phyloP scores from a whole-genome alignment of 345 rosid species.

The Sisymbrium altissimum region DNA sequence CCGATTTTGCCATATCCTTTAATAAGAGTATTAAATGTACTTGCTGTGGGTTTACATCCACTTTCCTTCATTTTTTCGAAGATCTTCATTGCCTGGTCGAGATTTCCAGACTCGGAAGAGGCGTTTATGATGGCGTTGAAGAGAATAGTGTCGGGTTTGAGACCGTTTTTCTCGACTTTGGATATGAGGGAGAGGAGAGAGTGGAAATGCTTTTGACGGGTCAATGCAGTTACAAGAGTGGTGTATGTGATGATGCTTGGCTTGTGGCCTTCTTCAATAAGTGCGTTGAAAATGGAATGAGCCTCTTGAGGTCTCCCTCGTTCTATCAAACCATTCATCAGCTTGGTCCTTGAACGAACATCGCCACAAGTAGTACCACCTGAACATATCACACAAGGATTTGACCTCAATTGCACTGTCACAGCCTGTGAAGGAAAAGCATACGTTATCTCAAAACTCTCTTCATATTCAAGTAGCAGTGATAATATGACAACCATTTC shows the following conservation, averaged over 20 bases:
- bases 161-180: constrained; percentile 65
- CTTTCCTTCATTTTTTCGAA: constrained; percentile 74
- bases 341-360: constrained; percentile 82
- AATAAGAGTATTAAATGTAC: constrained; percentile 82
- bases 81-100: constrained; percentile 71
- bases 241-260: constrained; percentile 87
- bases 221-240: constrained; percentile 65
- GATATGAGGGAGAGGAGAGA: constrained; percentile 60
- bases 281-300: constrained; percentile 51
- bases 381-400: constrained; percentile 60
- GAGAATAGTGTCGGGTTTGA: constrained; percentile 82
- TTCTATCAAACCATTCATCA: constrained; percentile 71
- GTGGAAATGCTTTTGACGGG: constrained; percentile 57
- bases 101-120: constrained; percentile 77
- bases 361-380: constrained; percentile 57
- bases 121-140: constrained; percentile 91
- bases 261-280: constrained; percentile 75
- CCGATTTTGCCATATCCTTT: constrained; percentile 81
- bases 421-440: constrained; percentile 31
- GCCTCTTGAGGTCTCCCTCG: constrained; percentile 81
- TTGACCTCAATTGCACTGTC: constrained; percentile 38
- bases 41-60: constrained; percentile 76
- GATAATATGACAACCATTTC: neutral
- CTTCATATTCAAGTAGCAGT: neutral
- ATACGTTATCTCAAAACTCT: constrained; percentile 14